These are phyloP conservation scores for Pseudogymnoascus sp. DNA, from an alignment of 2,329 filamentous ascomycete species.

Conservation along the genomic window DNA sequence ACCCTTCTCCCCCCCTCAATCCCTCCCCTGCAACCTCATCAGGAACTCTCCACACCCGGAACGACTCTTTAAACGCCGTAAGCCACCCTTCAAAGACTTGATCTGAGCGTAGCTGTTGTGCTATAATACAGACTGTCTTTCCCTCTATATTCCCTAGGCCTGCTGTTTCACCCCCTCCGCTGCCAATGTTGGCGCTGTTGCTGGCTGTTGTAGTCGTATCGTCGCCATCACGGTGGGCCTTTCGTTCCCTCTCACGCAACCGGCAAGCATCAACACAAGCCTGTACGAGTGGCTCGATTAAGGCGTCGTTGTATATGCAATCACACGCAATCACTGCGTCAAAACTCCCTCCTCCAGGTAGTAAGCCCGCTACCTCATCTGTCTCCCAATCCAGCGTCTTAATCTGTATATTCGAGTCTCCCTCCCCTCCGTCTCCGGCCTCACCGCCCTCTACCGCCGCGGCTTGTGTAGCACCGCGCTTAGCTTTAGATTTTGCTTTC, in stretches of 20 bases:
- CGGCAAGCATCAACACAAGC: slow-evolving; percentile 68
- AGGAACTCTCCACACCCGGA: slow-evolving; percentile 68
- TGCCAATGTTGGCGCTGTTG: background rate
- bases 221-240: background rate
- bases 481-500: slow-evolving; percentile 15
- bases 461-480: slow-evolving; percentile 10
- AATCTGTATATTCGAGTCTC: slow-evolving; percentile 41
- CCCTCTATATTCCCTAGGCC: slow-evolving; percentile 9
- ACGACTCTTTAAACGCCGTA: slow-evolving; percentile 53
- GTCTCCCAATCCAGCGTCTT: slow-evolving; percentile 76
- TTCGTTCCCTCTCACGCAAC: slow-evolving; percentile 34
- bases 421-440: background rate
- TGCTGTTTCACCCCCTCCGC: slow-evolving; percentile 11
- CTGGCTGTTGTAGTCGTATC: background rate
- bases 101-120: slow-evolving; percentile 78
- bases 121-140: slow-evolving; percentile 69
- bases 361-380: slow-evolving; percentile 40
- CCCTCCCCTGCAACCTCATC: slow-evolving; percentile 49
- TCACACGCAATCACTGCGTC: slow-evolving; percentile 79
- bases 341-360: slow-evolving; percentile 38
- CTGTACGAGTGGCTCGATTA: slow-evolving; percentile 73
- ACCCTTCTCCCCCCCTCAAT: slow-evolving; percentile 59
- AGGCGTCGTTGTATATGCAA: slow-evolving; percentile 87
- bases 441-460: background rate
- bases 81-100: slow-evolving; percentile 83